A percentile compares a stretch with the other conserved stretches of the same genome.
These are phyloP conservation scores for Psidium friedrichsthalianum DNA, from an alignment of 345 rosid genomes.

Conservation along the genomic window DNA sequence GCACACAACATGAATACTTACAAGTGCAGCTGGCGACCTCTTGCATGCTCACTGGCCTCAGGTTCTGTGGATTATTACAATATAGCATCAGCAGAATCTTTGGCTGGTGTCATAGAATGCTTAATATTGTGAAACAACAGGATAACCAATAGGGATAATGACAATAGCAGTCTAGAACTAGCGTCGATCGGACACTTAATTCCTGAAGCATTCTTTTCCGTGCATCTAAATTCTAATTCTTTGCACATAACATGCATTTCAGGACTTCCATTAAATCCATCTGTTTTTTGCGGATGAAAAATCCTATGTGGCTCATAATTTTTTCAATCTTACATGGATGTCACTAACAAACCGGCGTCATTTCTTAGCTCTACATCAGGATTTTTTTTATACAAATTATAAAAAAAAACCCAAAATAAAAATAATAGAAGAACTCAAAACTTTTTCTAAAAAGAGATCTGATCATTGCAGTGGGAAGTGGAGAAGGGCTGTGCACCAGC, in stretches of 20 bases:
- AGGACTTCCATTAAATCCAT: background rate
- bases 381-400: background rate
- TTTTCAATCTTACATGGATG: background rate
- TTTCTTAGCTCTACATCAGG: background rate
- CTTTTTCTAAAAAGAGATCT: background rate
- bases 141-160: background rate
- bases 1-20: conserved; percentile 21
- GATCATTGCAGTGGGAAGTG: background rate
- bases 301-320: background rate
- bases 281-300: background rate
- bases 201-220: background rate
- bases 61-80: conserved; percentile 47
- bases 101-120: background rate
- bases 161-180: background rate
- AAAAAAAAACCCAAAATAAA: background rate
- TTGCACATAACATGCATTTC: background rate
- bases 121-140: background rate
- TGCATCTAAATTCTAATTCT: background rate
- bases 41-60: conserved; percentile 57
- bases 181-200: background rate
- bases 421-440: background rate
- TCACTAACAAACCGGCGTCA: background rate
- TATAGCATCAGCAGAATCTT: background rate
- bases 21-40: conserved; percentile 86
- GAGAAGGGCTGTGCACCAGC: background rate